Evolutionary conservation across 2,329 filamentous ascomycete species (phyloP), one percentile per base, ranked within the genome.

Genomic region (Pseudohalonectria lignicola): DNA sequence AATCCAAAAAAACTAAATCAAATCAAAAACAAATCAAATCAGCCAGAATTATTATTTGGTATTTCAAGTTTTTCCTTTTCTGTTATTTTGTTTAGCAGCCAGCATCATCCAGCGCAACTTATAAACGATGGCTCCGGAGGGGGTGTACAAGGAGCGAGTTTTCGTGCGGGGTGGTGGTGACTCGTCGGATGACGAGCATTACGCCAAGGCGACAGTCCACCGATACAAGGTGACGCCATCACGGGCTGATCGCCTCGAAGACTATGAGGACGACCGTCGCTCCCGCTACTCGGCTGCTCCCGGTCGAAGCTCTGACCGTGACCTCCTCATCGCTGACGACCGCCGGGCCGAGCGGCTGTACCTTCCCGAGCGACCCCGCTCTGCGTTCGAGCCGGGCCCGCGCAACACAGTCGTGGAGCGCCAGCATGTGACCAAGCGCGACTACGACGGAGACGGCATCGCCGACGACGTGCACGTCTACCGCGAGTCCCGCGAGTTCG

Each of bases 361-460:
- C 32, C 55, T 61, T 23, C 64, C 65, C 26, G 69, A 72, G 39
- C 62, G 68, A 9, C 67, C 70, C 18, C 65, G 67, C 40, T 74
- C 71, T n/a, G 61, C 63, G 33, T 59, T 65, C 41, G 70, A 72
- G 18, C 51, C 49, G 18, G 46, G 49, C 20, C 30, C 39, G 18
- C 48, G 47, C 35, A 53, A 47, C 34, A 47, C 47, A 28, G 50
- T 48, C 31, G 43, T 52, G 47, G 53, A 56, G 40, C 53, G 51
- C 45, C 42, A 45, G 33, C 34, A 51, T 40, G 46, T 53, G 12
- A 41, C 49, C 39, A 54, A 57, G 50, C 42, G 48, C 35, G 48
- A 55, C 42, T 43, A 51, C 34, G 50, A 54, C 8, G 43, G 48
- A 25, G 41, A 46, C 19, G 31, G 40, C 13, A 26, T 37, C 16